These are phyloP conservation scores for Euptelea pleiosperma DNA, from an alignment of 164 flowering plant genomes.

Conservation along the genomic window DNA sequence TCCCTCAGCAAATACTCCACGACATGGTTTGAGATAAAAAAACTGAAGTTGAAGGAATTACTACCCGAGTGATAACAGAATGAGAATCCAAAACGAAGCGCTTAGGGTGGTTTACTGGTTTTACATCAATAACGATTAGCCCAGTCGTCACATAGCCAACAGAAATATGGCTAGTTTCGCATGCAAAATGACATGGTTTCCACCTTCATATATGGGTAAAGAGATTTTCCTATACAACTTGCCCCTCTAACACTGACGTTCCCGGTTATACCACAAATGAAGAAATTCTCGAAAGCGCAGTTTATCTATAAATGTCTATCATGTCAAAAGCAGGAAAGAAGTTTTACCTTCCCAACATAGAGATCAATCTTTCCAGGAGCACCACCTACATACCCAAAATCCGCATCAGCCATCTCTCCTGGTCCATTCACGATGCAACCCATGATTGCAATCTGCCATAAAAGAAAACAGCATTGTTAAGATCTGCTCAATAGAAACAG, in stretches of 20 bases:
- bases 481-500: not conserved
- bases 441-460: constrained; percentile 91
- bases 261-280: not conserved
- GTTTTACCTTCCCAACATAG: constrained; percentile 86
- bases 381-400: constrained; percentile 98
- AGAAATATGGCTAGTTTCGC: too few relatives aligned
- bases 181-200: not conserved
- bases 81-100: not conserved
- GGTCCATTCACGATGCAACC: constrained; percentile 99
- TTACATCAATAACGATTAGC: too few relatives aligned
- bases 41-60: not conserved
- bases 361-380: constrained; percentile 98
- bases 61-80: not conserved
- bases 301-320: not conserved
- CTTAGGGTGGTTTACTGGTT: too few relatives aligned
- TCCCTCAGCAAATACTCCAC: too few relatives aligned
- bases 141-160: too few relatives aligned
- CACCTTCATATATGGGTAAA: not conserved
- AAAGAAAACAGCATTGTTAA: constrained; percentile 1
- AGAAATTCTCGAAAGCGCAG: not conserved
- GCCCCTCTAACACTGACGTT: not conserved
- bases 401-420: constrained; percentile 99
- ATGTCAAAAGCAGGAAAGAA: not conserved
- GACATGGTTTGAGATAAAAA: too few relatives aligned
- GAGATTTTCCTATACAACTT: not conserved